Percentiles rank a stretch among this genome's conserved stretches.
Conservation (phyloP, 768 basidiomycete genomes). For the Tylopilus subfusipes region DNA sequence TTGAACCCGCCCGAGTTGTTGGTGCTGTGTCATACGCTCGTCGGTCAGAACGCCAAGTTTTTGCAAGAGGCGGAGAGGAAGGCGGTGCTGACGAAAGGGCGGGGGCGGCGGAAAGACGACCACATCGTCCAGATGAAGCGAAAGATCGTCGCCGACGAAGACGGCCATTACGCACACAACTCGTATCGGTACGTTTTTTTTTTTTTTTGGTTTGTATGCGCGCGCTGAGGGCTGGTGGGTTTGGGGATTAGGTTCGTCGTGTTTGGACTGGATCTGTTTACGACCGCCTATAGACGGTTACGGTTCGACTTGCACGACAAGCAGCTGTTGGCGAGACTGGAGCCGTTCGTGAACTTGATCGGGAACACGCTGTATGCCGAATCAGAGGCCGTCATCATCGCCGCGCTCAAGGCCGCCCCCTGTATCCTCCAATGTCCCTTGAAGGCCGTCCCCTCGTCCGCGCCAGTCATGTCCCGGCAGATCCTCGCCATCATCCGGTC, state of each 20-base stretch:
- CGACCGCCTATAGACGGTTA: conserved; percentile 79
- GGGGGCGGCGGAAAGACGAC: conserved; percentile 41
- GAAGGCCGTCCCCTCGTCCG: conserved; percentile 64
- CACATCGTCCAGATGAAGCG: conserved; percentile 79
- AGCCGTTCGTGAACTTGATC: conserved; percentile 80
- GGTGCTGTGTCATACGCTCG: conserved; percentile 80
- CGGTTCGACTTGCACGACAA: conserved; percentile 81
- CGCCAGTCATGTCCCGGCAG: conserved; percentile 81
- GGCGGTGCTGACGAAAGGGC: conserved; percentile 31
- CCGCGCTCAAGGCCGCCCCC: conserved; percentile 76
- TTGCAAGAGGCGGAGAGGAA: conserved; percentile 54
- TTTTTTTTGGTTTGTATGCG: background rate
- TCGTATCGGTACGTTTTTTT: conserved; percentile 66
- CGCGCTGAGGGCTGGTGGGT: background rate
- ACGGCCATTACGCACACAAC: conserved; percentile 78
- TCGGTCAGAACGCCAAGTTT: conserved; percentile 89
- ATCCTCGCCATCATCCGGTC: conserved; percentile 79
- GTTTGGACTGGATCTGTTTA: conserved; percentile 89
- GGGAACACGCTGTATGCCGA: conserved; percentile 91
- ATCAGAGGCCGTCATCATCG: conserved; percentile 66
- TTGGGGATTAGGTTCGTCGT: conserved; percentile 63
- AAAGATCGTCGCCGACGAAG: conserved; percentile 45
- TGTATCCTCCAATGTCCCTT: conserved; percentile 83
- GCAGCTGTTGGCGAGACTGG: conserved; percentile 74
- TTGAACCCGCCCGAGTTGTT: conserved; percentile 69